A percentile compares a stretch with the other conserved stretches of the same genome.
Evolutionary conservation across 2,329 filamentous ascomycete species (phyloP).

Genomic region (Penicillium sp.): DNA sequence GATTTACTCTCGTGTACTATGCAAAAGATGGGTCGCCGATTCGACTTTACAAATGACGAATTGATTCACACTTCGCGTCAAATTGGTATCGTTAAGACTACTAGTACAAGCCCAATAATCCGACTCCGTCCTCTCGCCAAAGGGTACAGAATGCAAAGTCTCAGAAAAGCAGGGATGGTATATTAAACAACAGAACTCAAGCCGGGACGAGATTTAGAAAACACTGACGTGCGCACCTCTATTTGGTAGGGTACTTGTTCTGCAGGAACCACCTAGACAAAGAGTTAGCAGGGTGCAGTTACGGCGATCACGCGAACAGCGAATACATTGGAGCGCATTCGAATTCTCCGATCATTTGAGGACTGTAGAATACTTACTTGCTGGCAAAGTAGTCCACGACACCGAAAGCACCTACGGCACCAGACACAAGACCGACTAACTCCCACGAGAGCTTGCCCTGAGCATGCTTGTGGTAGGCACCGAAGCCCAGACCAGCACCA

Average conservation of each 20-base stretch:
- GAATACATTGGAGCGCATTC: background rate
- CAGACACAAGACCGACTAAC: slow-evolving; percentile 44
- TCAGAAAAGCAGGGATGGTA: slow-evolving; percentile 28
- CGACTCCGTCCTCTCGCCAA: slow-evolving; percentile 18
- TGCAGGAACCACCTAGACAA: slow-evolving; percentile 49
- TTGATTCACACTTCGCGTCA: background rate
- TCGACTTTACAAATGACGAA: background rate
- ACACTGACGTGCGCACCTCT: slow-evolving; percentile 14
- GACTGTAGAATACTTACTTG: slow-evolving; percentile 40
- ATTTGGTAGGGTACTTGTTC: slow-evolving; percentile 54
- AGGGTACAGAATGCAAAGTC: slow-evolving; percentile 15
- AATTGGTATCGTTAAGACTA: slow-evolving; percentile 6
- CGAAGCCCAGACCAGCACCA: slow-evolving; percentile 46
- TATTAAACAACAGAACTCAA: slow-evolving; percentile 18
- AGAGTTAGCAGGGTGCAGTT: slow-evolving; percentile 9
- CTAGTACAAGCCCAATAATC: slow-evolving; percentile 10
- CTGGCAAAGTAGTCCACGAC: slow-evolving; percentile 51
- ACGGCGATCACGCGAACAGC: background rate
- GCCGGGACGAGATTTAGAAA: background rate
- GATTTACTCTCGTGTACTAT: background rate
- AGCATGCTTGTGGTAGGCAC: slow-evolving; percentile 50
- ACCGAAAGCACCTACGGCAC: slow-evolving; percentile 46
- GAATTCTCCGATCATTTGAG: background rate
- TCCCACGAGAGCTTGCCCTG: slow-evolving; percentile 50
- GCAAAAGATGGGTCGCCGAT: background rate